These are phyloP conservation scores for Candida sp. DNA, from an alignment of 1,139 yeast species.

Conservation along the genomic window DNA sequence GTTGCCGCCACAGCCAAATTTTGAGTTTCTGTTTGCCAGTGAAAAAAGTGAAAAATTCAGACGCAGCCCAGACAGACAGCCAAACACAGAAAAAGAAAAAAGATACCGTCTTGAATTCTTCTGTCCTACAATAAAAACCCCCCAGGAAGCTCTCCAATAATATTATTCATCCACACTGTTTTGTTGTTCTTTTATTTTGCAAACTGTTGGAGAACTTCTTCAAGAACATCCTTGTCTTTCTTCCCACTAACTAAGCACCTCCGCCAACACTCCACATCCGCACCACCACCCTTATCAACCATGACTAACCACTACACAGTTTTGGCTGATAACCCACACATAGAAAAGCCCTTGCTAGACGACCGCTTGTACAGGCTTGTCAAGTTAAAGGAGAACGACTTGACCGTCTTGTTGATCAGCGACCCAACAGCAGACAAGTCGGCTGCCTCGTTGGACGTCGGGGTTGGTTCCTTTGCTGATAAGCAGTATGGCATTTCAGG, in stretches of 20 bases:
- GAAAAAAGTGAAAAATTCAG: too few species aligned
- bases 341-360: constrained; percentile 71
- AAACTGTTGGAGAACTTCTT: constrained; percentile 1
- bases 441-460: constrained; percentile 92
- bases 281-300: not conserved
- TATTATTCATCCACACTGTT: not conserved
- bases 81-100: not conserved
- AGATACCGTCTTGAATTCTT: not conserved
- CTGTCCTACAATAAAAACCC: not conserved
- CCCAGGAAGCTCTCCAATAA: not conserved
- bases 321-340: constrained; percentile 23
- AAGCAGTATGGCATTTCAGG: constrained; percentile 74
- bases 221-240: not conserved
- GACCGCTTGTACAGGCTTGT: constrained; percentile 76
- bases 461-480: constrained; percentile 89
- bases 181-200: not conserved
- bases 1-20: too few species aligned
- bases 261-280: not conserved
- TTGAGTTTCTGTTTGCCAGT: too few species aligned
- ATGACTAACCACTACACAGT: constrained; percentile 16
- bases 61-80: too few species aligned
- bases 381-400: constrained; percentile 60
- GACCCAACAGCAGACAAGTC: constrained; percentile 90
- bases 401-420: constrained; percentile 77
- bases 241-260: not conserved